Conservation (phyloP, 257 asterid genomes). For the Penstemon davidsonii region DNA sequence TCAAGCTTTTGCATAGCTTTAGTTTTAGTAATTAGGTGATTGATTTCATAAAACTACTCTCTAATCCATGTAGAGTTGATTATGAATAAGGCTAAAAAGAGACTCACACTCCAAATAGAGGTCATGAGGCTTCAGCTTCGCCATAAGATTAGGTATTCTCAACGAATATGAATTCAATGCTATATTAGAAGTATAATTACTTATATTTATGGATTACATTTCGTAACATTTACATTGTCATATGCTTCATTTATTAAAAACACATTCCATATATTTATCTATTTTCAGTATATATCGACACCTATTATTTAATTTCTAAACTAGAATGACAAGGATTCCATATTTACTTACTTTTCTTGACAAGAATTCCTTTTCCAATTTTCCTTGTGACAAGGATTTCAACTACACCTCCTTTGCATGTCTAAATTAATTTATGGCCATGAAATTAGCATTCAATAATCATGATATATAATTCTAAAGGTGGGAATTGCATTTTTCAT, state of each 20-base stretch:
- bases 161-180: too few relatives aligned
- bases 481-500: too few relatives aligned
- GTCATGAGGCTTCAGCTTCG: background rate
- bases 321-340: slow-evolving; percentile 26
- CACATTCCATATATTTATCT: background rate
- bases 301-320: background rate
- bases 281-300: background rate
- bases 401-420: slow-evolving; percentile 29
- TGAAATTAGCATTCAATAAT: too few relatives aligned
- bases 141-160: too few relatives aligned
- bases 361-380: slow-evolving; percentile 1
- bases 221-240: too few relatives aligned
- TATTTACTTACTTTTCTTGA: slow-evolving; percentile 20
- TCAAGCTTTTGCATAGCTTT: background rate
- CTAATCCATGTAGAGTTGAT: too few relatives aligned
- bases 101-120: background rate
- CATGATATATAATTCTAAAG: too few relatives aligned
- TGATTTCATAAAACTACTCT: background rate
- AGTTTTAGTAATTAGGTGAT: background rate
- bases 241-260: background rate
- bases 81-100: too few relatives aligned
- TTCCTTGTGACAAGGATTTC: slow-evolving; percentile 36
- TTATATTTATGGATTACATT: too few relatives aligned
- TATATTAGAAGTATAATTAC: too few relatives aligned
- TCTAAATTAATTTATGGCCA: background rate